Conservation (phyloP, 495 filamentous ascomycete genomes). For the Xylaria cubensis region DNA sequence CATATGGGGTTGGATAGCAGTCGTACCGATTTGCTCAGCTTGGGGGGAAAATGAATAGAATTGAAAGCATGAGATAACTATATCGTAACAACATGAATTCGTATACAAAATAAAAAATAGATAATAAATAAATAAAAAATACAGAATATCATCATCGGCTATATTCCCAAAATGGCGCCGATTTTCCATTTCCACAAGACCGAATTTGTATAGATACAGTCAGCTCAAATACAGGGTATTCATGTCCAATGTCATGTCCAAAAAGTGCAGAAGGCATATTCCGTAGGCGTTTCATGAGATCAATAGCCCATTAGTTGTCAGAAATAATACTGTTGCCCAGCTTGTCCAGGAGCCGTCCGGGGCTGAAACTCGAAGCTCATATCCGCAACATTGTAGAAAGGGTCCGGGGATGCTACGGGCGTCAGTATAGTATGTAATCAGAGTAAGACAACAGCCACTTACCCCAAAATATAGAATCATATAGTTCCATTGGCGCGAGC, state of each 20-base stretch:
- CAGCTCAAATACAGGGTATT: background rate
- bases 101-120: background rate
- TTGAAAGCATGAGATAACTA: background rate
- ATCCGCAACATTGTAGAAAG: slow-evolving; percentile 55
- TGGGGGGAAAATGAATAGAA: background rate
- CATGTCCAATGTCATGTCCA: background rate
- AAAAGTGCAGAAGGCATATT: background rate
- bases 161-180: background rate
- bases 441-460: slow-evolving; percentile 30
- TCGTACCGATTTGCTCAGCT: background rate
- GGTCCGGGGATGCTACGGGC: slow-evolving; percentile 53
- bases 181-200: background rate
- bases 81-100: background rate
- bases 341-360: slow-evolving; percentile 56
- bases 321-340: slow-evolving; percentile 58
- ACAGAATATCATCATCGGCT: background rate
- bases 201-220: background rate
- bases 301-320: slow-evolving; percentile 21
- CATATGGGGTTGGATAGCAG: background rate
- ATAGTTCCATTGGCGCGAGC: slow-evolving; percentile 64
- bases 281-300: background rate
- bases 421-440: slow-evolving; percentile 6
- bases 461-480: slow-evolving; percentile 67
- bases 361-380: slow-evolving; percentile 61
- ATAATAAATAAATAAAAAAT: background rate